Base-by-base conservation (phyloP, 768 basidiomycete species). In the Mrakia hoshinonis region DNA sequence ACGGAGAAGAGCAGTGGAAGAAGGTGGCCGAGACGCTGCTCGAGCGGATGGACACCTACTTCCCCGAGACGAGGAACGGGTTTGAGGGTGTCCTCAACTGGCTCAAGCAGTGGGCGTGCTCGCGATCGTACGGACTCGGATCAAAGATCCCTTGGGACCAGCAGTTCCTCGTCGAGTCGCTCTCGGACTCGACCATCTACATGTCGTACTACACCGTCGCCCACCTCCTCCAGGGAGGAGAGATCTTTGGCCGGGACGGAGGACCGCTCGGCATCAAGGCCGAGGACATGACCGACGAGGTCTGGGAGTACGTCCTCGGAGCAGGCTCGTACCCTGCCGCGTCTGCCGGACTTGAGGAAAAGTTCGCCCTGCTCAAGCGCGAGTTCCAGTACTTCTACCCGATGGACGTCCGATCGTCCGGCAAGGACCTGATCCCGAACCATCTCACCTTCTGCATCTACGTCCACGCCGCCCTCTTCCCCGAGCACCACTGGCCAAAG, bases 81-180 rank as follows among this genome's bases (percentile, higher is more conserved):
- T 98, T 98, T 77, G 91, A 96, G 80, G 87, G 87, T 74, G 91
- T 90, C 9, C 82, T 99, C 77, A 89, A 86, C 63, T 99, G 96
- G 96, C 82, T 99, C 81, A 92, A 92, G 77, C 85, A 99, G 80
- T 99, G 96, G 96, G 96, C 96, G 2, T 99, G 96, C 79, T 95
- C 96, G n/a, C 85, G 96, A 48, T 92, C 91, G 6, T 98, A 94
- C 79, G 96, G 96, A 68, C 83, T 99, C 75, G 96, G 96, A 24
- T 92, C 94, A 2, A 89, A 89, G 76, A 82, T 99, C 71, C 96
- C 96, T 2, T 99, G 95, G 94, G 96, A 98, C 78, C 89, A 89
- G 22, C 87, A 91, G 66, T 97, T 94, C 85, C 83, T 98, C 78
- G 94, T 99, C 55, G 96, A 99, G 80, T 92, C 91, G 74, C 81